Base-by-base conservation (phyloP, 345 rosid species). In the Capsella bursapastoris region DNA sequence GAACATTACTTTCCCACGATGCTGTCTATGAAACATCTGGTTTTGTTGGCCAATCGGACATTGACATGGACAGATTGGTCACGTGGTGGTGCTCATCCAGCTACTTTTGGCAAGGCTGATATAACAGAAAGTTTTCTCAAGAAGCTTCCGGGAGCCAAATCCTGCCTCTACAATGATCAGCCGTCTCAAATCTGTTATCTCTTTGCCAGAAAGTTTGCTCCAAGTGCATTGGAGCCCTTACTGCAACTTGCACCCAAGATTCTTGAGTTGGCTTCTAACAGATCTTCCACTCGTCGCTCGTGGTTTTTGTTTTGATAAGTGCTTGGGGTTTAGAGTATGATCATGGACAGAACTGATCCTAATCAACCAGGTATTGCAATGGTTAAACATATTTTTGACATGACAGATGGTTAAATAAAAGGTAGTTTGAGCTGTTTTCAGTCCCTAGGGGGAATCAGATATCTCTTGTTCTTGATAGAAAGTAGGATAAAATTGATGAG, bases 1-100 rank as follows among this genome's bases (percentile, higher is more conserved):
- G 98, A 92, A 81, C 99, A 95, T 75, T 89, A 88, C 83, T 95
- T 89, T 81, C 96, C 90, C 1, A 92, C 99, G 29, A 92, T 92
- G 96, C 72, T 92, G 76, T 82, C 81, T 82, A 80, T 95, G 18
- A 74, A 86, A 18, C 55, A 68, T 57, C 90, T 94, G 11, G 72
- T 72, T 61, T 86, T 84, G 57, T 67, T 92, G 74, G 98, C 96
- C 0, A 92, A 95, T 57, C 55, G 97, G 57, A 87, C 89, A 5
- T 76, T 92, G 12, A 89, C 97, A 12, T 95, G 88, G 89, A 87
- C 89, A 8, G 97, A 95, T 76, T 92, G 99, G 98, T 89, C 97
- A 0, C 81, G 94, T 41, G 92, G 99, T 2, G 97, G 98, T 11
- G 91, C 99, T 11, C 98, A 92, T 79, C 99, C 99, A 0, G 96